Conservation (phyloP, 179 eudicot species). For the Pouteria campechiana region DNA sequence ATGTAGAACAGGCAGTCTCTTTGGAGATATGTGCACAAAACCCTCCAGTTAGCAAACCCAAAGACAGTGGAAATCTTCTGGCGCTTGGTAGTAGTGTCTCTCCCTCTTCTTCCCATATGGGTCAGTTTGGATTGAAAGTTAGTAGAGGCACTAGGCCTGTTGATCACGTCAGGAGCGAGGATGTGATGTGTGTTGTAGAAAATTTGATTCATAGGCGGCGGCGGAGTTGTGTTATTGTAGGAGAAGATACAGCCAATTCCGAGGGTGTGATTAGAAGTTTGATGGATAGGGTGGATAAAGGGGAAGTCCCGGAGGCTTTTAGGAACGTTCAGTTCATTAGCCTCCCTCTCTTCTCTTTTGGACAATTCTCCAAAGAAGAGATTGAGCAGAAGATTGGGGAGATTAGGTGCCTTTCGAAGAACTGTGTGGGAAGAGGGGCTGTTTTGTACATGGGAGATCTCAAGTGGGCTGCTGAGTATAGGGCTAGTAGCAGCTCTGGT, state of each 20-base stretch:
- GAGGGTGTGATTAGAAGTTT: constrained; percentile 37
- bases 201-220: constrained; percentile 18
- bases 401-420: constrained; percentile 37
- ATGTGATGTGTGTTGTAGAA: constrained; percentile 31
- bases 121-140: background rate
- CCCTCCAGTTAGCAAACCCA: constrained; percentile 9
- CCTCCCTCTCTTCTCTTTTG: constrained; percentile 32
- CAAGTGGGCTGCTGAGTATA: constrained; percentile 56
- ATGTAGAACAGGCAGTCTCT: constrained; percentile 51
- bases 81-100: background rate
- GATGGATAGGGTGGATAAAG: constrained; percentile 45
- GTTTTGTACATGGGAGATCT: constrained; percentile 69
- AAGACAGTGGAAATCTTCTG: constrained; percentile 5
- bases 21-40: constrained; percentile 24
- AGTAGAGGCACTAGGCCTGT: background rate
- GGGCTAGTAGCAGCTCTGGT: constrained; percentile 21
- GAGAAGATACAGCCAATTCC: constrained; percentile 29
- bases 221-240: constrained; percentile 37
- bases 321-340: constrained; percentile 41
- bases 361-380: constrained; percentile 29
- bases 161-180: constrained; percentile 16
- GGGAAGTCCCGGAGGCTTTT: constrained; percentile 34
- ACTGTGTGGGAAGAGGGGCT: constrained; percentile 37
- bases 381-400: constrained; percentile 50
- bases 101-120: background rate